Conservation (phyloP, 768 basidiomycete species). For the Boletus subcaerulescens region DNA sequence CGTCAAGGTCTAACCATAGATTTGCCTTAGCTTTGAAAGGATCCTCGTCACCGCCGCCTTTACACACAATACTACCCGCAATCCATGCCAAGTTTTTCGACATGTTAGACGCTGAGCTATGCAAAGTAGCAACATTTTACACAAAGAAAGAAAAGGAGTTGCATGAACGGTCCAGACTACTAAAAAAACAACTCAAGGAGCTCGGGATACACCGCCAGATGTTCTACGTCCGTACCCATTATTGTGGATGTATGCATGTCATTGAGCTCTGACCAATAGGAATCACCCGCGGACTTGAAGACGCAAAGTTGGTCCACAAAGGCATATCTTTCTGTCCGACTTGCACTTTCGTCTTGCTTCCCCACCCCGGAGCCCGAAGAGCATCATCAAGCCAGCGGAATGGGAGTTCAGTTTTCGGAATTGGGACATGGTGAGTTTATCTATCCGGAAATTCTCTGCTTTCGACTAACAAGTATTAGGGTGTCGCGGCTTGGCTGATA, state of each 20-base stretch:
- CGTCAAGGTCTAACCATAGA: not conserved
- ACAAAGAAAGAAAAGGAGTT: slow-evolving; percentile 63
- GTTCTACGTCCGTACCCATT: slow-evolving; percentile 46
- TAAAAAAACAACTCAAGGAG: slow-evolving; percentile 72
- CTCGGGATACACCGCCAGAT: slow-evolving; percentile 64
- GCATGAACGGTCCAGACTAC: slow-evolving; percentile 40
- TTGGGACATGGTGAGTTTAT: not conserved
- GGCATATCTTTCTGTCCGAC: not conserved
- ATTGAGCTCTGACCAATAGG: slow-evolving; percentile 9
- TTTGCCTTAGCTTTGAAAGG: slow-evolving; percentile 4
- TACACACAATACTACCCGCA: slow-evolving; percentile 56
- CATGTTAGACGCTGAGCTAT: slow-evolving; percentile 71
- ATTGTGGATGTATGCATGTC: not conserved
- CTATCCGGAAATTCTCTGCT: not conserved
- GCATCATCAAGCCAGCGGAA: not conserved
- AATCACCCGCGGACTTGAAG: slow-evolving; percentile 5
- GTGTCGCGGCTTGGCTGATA: not conserved
- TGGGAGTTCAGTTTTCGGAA: not conserved
- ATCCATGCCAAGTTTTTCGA: slow-evolving; percentile 73
- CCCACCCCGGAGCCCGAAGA: not conserved
- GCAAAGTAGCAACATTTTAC: slow-evolving; percentile 87
- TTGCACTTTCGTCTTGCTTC: not conserved
- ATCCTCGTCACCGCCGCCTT: slow-evolving; percentile 27
- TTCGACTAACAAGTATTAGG: not conserved
- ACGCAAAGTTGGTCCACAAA: slow-evolving; percentile 12